Conservation (phyloP, 345 rosid species). For the Triadica sebifera region DNA sequence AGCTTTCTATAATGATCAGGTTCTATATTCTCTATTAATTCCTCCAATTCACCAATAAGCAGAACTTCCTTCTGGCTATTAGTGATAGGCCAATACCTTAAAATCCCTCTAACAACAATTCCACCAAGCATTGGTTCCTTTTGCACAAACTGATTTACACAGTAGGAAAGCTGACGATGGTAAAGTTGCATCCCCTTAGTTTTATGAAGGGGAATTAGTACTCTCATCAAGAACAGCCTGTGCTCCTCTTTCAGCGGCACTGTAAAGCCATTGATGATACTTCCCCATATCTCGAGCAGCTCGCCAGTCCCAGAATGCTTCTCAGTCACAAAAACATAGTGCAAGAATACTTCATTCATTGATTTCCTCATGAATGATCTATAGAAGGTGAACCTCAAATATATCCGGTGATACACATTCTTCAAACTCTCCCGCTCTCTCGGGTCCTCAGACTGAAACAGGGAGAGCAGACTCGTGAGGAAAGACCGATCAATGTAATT, state of each 20-base stretch:
- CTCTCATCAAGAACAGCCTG: conserved; percentile 57
- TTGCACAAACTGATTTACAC: conserved; percentile 58
- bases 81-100: conserved; percentile 62
- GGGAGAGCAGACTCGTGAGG: conserved; percentile 40
- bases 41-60: conserved; percentile 56
- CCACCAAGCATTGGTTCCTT: conserved; percentile 61
- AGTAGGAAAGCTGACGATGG: conserved; percentile 51
- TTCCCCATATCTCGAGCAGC: conserved; percentile 63
- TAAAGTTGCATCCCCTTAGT: conserved; percentile 43
- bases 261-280: conserved; percentile 60
- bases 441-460: conserved; percentile 59
- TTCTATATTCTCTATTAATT: conserved; percentile 52
- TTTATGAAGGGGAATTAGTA: conserved; percentile 62
- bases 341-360: conserved; percentile 51
- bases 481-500: conserved; percentile 40
- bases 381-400: conserved; percentile 44
- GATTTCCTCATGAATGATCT: conserved; percentile 59
- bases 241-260: conserved; percentile 67
- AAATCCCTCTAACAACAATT: conserved; percentile 41
- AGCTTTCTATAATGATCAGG: conserved; percentile 54
- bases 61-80: conserved; percentile 56
- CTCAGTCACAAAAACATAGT: conserved; percentile 44
- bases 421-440: conserved; percentile 55
- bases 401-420: conserved; percentile 58
- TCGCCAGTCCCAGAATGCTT: conserved; percentile 53